Conservation (phyloP, 306 rosid species). For the Quillaja saponaria region DNA sequence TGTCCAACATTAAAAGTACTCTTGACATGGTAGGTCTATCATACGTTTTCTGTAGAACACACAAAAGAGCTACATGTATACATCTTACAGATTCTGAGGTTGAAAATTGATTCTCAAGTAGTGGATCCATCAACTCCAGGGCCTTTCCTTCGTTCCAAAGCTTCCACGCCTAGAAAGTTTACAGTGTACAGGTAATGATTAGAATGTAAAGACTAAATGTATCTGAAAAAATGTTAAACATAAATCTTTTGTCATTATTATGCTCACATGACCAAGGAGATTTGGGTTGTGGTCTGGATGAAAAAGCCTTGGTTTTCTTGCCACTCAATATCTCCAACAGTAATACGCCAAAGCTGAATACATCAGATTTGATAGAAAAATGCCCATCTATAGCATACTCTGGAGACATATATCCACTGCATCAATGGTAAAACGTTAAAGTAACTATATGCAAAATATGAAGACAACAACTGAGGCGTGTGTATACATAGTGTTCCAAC, state of each 20-base stretch:
- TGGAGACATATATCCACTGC: too few species aligned
- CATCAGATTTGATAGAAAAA: slow-evolving; percentile 48
- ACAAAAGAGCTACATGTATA: slow-evolving; percentile 53
- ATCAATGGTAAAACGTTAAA: slow-evolving; percentile 9
- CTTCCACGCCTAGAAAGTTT: slow-evolving; percentile 56
- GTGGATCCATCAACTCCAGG: slow-evolving; percentile 47
- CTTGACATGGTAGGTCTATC: slow-evolving; percentile 59
- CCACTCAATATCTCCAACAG: slow-evolving; percentile 42
- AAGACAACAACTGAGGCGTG: neutral
- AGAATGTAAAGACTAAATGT: too few species aligned
- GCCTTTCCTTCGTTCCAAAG: slow-evolving; percentile 54
- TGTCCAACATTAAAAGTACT: slow-evolving; percentile 47
- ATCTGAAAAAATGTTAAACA: too few species aligned
- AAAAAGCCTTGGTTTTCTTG: slow-evolving; percentile 43
- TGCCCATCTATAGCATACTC: slow-evolving; percentile 45
- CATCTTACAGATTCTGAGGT: slow-evolving; percentile 34
- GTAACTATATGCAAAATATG: neutral
- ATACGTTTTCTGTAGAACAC: slow-evolving; percentile 51
- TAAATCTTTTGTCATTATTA: slow-evolving; percentile 4
- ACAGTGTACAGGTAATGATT: neutral
- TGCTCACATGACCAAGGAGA: slow-evolving; percentile 52
- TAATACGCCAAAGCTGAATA: slow-evolving; percentile 45
- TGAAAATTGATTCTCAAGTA: slow-evolving; percentile 24
- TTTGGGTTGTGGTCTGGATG: slow-evolving; percentile 48
- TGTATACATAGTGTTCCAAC: slow-evolving; percentile 48